These are phyloP conservation scores for Solanum virginianum DNA, from an alignment of 257 asterid genomes.

Conservation along the genomic window DNA sequence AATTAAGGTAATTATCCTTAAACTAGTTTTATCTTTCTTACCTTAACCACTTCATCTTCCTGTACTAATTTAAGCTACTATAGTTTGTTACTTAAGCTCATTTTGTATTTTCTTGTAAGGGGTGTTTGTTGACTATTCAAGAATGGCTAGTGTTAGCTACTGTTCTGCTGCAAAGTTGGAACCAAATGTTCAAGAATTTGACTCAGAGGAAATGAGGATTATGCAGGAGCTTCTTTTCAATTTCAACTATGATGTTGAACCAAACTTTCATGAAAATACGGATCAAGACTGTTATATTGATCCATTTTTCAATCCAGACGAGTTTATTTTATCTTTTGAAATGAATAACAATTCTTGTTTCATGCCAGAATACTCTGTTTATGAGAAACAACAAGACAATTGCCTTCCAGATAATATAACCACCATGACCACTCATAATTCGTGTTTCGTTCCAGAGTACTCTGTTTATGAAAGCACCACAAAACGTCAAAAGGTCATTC, in stretches of 20 bases:
- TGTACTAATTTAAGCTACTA: no score
- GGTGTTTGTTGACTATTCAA: neutral
- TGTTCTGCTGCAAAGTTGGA: neutral
- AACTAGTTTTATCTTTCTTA: no score
- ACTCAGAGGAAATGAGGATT: neutral
- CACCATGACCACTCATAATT: neutral
- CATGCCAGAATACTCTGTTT: neutral
- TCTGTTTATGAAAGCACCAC: neutral
- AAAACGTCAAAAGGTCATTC: slow-evolving; percentile 5
- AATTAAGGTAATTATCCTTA: neutral
- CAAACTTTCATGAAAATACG: neutral
- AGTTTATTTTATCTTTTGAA: neutral
- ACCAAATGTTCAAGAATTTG: neutral
- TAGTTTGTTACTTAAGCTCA: neutral
- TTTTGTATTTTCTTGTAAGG: neutral
- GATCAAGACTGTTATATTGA: neutral
- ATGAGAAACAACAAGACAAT: neutral
- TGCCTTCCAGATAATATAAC: neutral
- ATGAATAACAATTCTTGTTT: neutral
- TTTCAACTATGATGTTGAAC: neutral
- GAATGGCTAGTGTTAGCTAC: neutral
- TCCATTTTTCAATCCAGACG: neutral
- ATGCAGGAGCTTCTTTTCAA: neutral
- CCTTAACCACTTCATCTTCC: no score
- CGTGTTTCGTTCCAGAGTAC: neutral